Base-by-base conservation (phyloP, 179 eudicot genomes). In the Silene coronaria region DNA sequence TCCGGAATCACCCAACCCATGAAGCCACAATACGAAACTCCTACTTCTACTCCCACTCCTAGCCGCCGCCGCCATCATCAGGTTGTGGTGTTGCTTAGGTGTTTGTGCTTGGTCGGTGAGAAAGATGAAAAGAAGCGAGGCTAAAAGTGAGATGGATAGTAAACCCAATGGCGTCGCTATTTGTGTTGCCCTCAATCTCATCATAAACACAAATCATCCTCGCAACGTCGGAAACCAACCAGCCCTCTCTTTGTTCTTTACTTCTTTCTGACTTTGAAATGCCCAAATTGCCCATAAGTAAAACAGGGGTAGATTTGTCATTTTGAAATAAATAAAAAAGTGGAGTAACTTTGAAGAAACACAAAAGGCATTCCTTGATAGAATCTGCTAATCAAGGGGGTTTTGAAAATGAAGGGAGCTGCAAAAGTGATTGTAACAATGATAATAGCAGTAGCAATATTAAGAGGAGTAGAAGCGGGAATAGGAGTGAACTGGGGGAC, bases 401-500 rank as follows among this genome's bases (percentile, higher is more conserved):
- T 32, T 8, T 38, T 11, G 46, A 38, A 10, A 38, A 38, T 38
- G 46, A 10, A 38, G 46, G 46, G 46, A 38, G 46, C 46, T 7
- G 36, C 27, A 14, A 4, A 1, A 63, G 27, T 3, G 42, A 27
- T 0, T 30, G 69, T 65, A 12, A 32, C 1, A 69, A 6, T 70
- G 6, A 2, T 23, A 45, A 2, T 24, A 6, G 1, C 38, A 22
- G 0, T 8, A 38, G 1, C 22, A 3, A 4, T 3, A 36, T 0
- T 24, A 5, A 13, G 10, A 6, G 28, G 17, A 0, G 60, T 0
- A 2, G 68, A 27, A 36, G 32, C 45, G 12, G 93, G 84, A 6
- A 81, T 93, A 66, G 98, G 98, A 14, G 90, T 93, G 72, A 93
- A 91, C 89, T 93, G 98, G 98, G 98, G 98, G 0, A 86, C 91